Evolutionary conservation across 164 flowering plant genomes (phyloP).

Genomic region (Protea cynaroides): DNA sequence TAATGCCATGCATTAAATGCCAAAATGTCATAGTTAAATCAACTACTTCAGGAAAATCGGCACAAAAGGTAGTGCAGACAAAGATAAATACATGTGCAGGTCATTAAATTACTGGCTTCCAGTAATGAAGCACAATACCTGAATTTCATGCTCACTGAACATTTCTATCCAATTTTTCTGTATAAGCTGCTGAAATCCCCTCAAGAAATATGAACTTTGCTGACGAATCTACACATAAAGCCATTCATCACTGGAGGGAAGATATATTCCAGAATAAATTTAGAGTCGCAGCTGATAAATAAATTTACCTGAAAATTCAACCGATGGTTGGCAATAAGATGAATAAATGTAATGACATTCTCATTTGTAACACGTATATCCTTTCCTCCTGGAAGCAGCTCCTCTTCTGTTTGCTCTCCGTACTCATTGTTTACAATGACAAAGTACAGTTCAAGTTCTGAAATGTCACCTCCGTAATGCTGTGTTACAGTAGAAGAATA

Average conservation of each 20-base stretch:
- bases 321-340: slow-evolving; percentile 84
- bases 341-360: slow-evolving; percentile 80
- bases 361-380: slow-evolving; percentile 80
- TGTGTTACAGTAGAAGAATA: slow-evolving; percentile 22
- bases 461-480: slow-evolving; percentile 79
- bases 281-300: background rate
- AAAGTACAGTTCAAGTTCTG: slow-evolving; percentile 85
- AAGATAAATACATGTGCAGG: background rate
- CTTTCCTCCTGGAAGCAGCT: slow-evolving; percentile 81
- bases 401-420: slow-evolving; percentile 94
- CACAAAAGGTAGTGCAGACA: background rate
- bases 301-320: slow-evolving; percentile 71
- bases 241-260: background rate
- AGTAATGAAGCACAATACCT: slow-evolving; percentile 40
- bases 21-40: background rate
- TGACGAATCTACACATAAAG: slow-evolving; percentile 63
- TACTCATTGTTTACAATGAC: slow-evolving; percentile 91
- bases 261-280: background rate
- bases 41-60: background rate
- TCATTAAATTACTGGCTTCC: background rate
- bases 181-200: slow-evolving; percentile 93
- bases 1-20: background rate
- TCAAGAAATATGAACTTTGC: slow-evolving; percentile 86
- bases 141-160: slow-evolving; percentile 98
- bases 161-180: slow-evolving; percentile 91